Percentiles rank a stretch among this genome's conserved stretches.
phyloP scores from a whole-genome alignment of 768 basidiomycete genomes.

The Termitomyces sp. region DNA sequence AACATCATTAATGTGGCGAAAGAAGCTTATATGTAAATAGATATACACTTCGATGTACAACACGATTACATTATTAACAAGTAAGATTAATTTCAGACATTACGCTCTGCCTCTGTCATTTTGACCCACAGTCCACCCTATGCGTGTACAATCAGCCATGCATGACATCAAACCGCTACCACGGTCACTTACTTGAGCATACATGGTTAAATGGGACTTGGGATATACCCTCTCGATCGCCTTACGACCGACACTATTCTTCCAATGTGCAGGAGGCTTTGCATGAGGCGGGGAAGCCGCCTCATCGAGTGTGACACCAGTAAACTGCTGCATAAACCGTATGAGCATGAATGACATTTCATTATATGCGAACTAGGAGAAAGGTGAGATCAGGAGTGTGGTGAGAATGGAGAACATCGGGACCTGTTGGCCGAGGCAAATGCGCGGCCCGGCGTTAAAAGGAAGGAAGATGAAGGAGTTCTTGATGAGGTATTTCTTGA shows the following conservation, averaged over 20 bases:
- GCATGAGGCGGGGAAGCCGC: slow-evolving; percentile 41
- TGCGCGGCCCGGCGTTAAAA: slow-evolving; percentile 57
- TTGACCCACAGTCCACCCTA: slow-evolving; percentile 55
- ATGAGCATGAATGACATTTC: slow-evolving; percentile 63
- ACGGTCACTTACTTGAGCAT: slow-evolving; percentile 33
- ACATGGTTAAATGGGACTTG: slow-evolving; percentile 53
- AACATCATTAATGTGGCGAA: neutral
- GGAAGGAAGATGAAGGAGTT: slow-evolving; percentile 71
- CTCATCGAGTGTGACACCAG: slow-evolving; percentile 39
- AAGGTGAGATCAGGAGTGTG: neutral
- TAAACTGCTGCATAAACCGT: slow-evolving; percentile 57
- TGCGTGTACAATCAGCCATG: neutral
- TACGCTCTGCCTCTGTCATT: slow-evolving; percentile 31
- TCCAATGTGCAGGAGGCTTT: slow-evolving; percentile 44
- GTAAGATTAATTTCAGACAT: neutral
- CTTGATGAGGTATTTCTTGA: slow-evolving; percentile 55
- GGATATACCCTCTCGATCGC: slow-evolving; percentile 45
- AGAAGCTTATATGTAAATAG: neutral
- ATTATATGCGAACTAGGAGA: slow-evolving; percentile 47
- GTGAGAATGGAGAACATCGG: neutral
- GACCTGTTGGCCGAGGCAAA: slow-evolving; percentile 57
- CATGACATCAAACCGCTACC: neutral
- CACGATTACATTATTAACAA: neutral
- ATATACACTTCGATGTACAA: neutral
- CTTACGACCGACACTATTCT: slow-evolving; percentile 38